phyloP scores from a whole-genome alignment of 169 alveolate genomes.

The Cyclospora cayetanensis region DNA sequence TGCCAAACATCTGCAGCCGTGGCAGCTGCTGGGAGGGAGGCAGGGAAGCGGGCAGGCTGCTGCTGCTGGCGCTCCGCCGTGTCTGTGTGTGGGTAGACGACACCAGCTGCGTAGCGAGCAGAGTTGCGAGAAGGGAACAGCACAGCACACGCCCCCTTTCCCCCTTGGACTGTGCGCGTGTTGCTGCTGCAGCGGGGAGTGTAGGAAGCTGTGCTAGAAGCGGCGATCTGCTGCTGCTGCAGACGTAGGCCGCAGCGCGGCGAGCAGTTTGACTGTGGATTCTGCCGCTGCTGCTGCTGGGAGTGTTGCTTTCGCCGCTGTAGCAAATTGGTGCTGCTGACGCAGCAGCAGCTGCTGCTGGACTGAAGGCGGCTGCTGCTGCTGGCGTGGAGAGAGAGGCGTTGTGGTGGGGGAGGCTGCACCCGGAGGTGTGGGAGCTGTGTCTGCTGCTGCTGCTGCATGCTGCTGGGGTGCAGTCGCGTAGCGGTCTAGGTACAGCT shows the following conservation, averaged over 20 bases:
- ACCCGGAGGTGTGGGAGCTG: neutral
- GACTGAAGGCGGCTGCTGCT: constrained; percentile 16
- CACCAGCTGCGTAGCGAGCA: too few species aligned
- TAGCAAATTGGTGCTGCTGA: neutral
- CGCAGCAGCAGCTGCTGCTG: constrained; percentile 34
- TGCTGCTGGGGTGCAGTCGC: constrained; percentile 8
- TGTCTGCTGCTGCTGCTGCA: neutral
- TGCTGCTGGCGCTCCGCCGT: too few species aligned
- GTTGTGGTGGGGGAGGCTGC: neutral
- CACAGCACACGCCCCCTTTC: too few species aligned
- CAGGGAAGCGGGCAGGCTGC: too few species aligned
- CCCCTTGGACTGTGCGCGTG: too few species aligned
- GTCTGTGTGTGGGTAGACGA: too few species aligned
- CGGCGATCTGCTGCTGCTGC: constrained; percentile 3
- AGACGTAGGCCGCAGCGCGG: constrained; percentile 46
- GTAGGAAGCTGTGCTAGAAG: neutral
- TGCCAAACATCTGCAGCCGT: too few species aligned
- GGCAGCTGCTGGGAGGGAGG: neutral
- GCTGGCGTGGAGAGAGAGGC: constrained; percentile 18
- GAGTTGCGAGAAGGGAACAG: too few species aligned
- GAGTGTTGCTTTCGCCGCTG: neutral
- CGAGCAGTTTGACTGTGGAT: constrained; percentile 7
- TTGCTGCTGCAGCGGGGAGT: neutral
- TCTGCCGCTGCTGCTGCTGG: constrained; percentile 20
- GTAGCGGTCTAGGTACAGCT: constrained; percentile 54